phyloP scores from a whole-genome alignment of 331 rosid species.

The Quercus lobata region DNA sequence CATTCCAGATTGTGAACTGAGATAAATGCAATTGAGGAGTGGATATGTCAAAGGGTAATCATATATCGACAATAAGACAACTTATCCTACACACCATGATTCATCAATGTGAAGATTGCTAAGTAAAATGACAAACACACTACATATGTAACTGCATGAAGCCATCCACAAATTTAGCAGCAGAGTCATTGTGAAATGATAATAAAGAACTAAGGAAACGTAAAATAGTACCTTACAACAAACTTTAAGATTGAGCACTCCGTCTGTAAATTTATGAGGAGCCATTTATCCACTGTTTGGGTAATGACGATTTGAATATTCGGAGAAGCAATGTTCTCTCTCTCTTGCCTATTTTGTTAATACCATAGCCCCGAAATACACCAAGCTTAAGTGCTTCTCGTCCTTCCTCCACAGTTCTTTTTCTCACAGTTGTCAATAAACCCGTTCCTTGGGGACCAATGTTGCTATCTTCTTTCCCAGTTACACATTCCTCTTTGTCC shows the following conservation, averaged over 20 bases:
- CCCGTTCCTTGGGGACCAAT: constrained; percentile 43
- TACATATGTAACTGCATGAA: background rate
- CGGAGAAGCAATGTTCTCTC: constrained; percentile 60
- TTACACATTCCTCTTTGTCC: constrained; percentile 31
- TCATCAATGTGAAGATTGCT: background rate
- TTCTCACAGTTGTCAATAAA: constrained; percentile 52
- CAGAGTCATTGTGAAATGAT: background rate
- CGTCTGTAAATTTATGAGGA: background rate
- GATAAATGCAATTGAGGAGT: background rate
- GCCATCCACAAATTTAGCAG: background rate
- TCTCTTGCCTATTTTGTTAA: constrained; percentile 49
- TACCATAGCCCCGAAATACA: constrained; percentile 38
- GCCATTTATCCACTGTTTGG: constrained; percentile 48
- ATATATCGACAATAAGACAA: background rate
- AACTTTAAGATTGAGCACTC: background rate
- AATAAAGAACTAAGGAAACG: background rate
- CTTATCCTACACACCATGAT: background rate
- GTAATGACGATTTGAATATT: constrained; percentile 63
- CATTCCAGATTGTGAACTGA: background rate
- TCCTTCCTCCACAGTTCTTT: constrained; percentile 51
- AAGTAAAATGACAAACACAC: background rate
- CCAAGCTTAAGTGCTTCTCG: constrained; percentile 55
- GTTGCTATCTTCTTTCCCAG: constrained; percentile 20
- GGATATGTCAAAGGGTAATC: background rate
- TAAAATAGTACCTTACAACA: background rate